Evolutionary conservation across 768 basidiomycete species (phyloP).

Genomic region (Pilatotrama ljubarskyi): DNA sequence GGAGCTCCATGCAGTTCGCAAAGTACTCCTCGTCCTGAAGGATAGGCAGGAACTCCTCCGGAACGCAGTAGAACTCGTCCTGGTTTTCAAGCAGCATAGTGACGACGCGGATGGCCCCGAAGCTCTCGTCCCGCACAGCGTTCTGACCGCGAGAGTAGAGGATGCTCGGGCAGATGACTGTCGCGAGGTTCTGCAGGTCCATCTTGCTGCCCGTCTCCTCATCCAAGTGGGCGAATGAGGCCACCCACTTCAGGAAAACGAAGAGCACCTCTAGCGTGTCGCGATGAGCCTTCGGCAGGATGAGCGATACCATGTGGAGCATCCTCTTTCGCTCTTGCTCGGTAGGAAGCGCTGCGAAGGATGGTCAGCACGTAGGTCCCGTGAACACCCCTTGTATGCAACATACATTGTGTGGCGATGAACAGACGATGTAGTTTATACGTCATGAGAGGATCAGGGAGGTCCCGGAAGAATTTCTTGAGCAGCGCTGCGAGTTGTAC

Average conservation of each 20-base stretch:
- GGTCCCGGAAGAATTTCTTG: constrained; percentile 95
- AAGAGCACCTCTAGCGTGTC: constrained; percentile 98
- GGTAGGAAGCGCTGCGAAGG: constrained; percentile 63
- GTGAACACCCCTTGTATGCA: neutral
- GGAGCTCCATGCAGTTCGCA: constrained; percentile 81
- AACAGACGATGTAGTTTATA: constrained; percentile 90
- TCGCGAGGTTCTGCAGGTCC: constrained; percentile 94
- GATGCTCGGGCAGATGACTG: constrained; percentile 98
- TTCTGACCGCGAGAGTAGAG: constrained; percentile 87
- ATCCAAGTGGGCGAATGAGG: constrained; percentile 90
- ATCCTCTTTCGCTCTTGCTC: constrained; percentile 79
- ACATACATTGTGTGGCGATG: constrained; percentile 85
- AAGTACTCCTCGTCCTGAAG: constrained; percentile 94
- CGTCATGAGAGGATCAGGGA: constrained; percentile 95
- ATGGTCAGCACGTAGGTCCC: constrained; percentile 14
- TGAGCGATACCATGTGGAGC: constrained; percentile 80
- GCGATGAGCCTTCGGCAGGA: constrained; percentile 90
- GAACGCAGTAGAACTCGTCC: constrained; percentile 95
- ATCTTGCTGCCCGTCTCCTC: constrained; percentile 57
- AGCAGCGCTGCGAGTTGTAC: constrained; percentile 95
- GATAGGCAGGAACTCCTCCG: constrained; percentile 83
- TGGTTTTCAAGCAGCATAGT: constrained; percentile 88
- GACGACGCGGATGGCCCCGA: constrained; percentile 81
- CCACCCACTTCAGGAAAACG: constrained; percentile 99
- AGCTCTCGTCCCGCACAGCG: constrained; percentile 90